Evolutionary conservation across 495 filamentous ascomycete genomes (phyloP), one percentile per base, ranked within the genome.

Genomic region (Chaetomidium leptoderma): DNA sequence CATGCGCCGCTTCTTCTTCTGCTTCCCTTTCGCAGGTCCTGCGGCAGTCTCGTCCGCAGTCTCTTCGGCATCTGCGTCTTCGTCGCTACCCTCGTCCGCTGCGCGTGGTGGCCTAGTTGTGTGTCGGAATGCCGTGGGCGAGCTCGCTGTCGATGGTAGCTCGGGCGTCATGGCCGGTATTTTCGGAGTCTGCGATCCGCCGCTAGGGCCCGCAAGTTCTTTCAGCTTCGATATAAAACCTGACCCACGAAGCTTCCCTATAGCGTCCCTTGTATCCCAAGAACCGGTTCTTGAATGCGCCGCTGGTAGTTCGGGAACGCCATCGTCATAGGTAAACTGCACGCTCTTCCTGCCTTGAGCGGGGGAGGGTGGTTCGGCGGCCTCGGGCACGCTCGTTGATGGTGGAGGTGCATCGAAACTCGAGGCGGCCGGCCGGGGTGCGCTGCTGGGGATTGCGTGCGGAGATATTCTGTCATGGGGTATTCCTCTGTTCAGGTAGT

Each of bases 31-130:
- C 5, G 65, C 63, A 40, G 76, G 68, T 33, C 80, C 81, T 10
- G 71, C 76, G 8, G 70, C 72, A 37, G 64, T 67, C 57, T 85
- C 83, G 46, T 80, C 81, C 8, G 78, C 78, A 16, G 81, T 91
- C 64, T 89, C 85, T 64, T 90, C 87, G 10, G 85, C 88, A 70
- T 91, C 88, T 5, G 88, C 88, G 72, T 91, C 87, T 6, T 66
- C 70, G 63, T 86, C 85, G 53, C 84, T 86, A 2, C 87, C 82
- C 61, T 87, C 85, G 42, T 81, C 72, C 33, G 81, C 66, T 3
- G 80, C 78, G 39, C 82, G 76, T 23, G 81, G 69, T 14, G 70
- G 52, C 17, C 75, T 67, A 4, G 63, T 56, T 11, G 67, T 50
- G 26, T 72, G 67, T 35, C 75, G 80, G 51, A 72, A 77, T 47